A percentile compares a stretch with the other conserved stretches of the same genome.
Evolutionary conservation across 2,329 filamentous ascomycete genomes (phyloP).

Genomic region (Pseudocercospora cruenta): DNA sequence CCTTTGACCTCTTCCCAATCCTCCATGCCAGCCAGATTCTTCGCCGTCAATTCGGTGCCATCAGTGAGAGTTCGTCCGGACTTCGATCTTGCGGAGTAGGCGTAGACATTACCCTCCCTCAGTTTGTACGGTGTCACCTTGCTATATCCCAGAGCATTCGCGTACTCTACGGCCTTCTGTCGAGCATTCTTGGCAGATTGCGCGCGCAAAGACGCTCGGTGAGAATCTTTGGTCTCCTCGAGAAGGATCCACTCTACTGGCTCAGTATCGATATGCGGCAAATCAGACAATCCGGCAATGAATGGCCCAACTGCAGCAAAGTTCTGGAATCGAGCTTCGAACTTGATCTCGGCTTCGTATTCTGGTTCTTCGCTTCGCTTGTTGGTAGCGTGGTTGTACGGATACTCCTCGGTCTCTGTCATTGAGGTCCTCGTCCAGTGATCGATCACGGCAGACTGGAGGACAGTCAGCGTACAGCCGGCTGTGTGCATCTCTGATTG

Average conservation of each 20-base stretch:
- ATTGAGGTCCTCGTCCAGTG: constrained; percentile 20
- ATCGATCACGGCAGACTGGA: constrained; percentile 6
- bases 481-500: too few relatives aligned
- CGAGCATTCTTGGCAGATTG: constrained; percentile 15
- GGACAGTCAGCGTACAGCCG: not conserved
- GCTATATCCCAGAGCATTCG: constrained; percentile 14
- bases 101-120: constrained; percentile 5
- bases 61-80: not conserved
- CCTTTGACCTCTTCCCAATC: constrained; percentile 12
- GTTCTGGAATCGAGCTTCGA: constrained; percentile 12
- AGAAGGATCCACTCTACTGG: constrained; percentile 16
- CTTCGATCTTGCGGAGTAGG: constrained; percentile 8
- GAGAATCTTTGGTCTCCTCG: constrained; percentile 12
- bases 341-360: constrained; percentile 11
- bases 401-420: constrained; percentile 11
- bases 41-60: not conserved
- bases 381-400: not conserved
- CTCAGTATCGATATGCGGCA: constrained; percentile 7
- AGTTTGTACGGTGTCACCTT: constrained; percentile 7
- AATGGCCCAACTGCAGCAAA: constrained; percentile 10
- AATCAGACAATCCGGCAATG: not conserved
- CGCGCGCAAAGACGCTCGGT: constrained; percentile 11
- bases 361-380: not conserved
- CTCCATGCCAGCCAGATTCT: constrained; percentile 13
- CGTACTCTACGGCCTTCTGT: constrained; percentile 19